phyloP scores from a whole-genome alignment of 2,329 filamentous ascomycete genomes.

The Trichoderma guizhouense region DNA sequence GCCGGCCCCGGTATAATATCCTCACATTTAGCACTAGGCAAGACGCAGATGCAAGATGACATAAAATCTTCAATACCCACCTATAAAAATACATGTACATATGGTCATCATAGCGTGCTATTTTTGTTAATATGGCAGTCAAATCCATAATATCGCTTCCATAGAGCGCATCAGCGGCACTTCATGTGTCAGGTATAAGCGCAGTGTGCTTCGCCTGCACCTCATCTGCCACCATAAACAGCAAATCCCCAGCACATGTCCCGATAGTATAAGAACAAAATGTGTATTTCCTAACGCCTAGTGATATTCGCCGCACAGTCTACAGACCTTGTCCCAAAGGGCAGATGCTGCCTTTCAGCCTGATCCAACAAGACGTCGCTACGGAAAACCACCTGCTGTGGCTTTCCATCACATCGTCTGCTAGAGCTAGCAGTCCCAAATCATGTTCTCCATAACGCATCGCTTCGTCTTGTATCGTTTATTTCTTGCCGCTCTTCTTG shows the following conservation, averaged over 20 bases:
- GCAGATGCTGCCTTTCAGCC: not conserved
- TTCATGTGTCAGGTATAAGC: not conserved
- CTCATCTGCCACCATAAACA: no score
- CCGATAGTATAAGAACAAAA: not conserved
- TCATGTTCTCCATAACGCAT: conserved; percentile 7
- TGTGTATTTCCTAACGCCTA: conserved; percentile 1
- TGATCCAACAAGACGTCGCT: not conserved
- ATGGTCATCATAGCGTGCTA: not conserved
- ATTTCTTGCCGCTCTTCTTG: conserved; percentile 99
- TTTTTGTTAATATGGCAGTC: not conserved
- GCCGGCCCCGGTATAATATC: not conserved
- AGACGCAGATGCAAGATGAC: not conserved
- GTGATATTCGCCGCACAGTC: not conserved
- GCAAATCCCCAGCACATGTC: not conserved
- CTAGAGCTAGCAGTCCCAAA: not conserved
- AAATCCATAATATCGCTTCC: not conserved
- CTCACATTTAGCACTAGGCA: not conserved
- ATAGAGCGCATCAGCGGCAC: not conserved
- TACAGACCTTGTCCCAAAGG: not conserved
- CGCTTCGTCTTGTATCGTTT: conserved; percentile 28
- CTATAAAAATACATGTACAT: not conserved
- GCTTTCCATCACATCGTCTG: not conserved
- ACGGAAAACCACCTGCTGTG: not conserved
- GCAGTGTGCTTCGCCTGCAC: not conserved
- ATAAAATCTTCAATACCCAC: not conserved